Evolutionary conservation across 2,329 filamentous ascomycete species (phyloP).

Genomic region (Fusarium sp.): DNA sequence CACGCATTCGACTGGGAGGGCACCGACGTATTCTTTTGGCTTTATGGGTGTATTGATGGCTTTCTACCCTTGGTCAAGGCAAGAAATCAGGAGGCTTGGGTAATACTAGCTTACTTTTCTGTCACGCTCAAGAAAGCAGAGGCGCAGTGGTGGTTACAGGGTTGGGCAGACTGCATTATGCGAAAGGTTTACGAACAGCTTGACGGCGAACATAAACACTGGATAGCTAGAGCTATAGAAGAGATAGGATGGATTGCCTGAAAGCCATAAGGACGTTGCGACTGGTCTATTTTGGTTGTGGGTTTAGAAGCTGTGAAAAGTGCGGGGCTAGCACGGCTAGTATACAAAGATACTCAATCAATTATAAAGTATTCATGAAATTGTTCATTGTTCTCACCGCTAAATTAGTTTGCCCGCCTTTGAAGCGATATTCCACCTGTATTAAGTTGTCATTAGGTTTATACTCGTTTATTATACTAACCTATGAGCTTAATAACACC

Average conservation of each 20-base stretch:
- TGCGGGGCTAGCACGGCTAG: too few relatives aligned
- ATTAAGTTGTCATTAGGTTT: too few relatives aligned
- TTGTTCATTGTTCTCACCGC: too few relatives aligned
- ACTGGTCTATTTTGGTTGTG: too few relatives aligned
- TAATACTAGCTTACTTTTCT: neutral
- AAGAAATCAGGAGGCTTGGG: neutral
- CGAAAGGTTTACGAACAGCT: neutral
- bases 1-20: neutral
- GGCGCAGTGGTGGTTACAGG: constrained; percentile 4
- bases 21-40: constrained; percentile 4
- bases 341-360: too few relatives aligned
- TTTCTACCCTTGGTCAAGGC: neutral
- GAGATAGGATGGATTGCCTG: constrained; percentile 5
- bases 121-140: neutral
- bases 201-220: constrained; percentile 4
- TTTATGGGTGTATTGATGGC: neutral
- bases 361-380: too few relatives aligned
- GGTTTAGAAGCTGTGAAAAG: too few relatives aligned
- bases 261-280: too few relatives aligned
- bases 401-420: too few relatives aligned
- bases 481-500: too few relatives aligned
- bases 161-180: constrained; percentile 2
- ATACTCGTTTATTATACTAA: too few relatives aligned
- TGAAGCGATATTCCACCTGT: too few relatives aligned
- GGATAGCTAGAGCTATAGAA: neutral